Evolutionary conservation across 495 filamentous ascomycete genomes (phyloP).

Genomic region (Amorphotheca resinae): DNA sequence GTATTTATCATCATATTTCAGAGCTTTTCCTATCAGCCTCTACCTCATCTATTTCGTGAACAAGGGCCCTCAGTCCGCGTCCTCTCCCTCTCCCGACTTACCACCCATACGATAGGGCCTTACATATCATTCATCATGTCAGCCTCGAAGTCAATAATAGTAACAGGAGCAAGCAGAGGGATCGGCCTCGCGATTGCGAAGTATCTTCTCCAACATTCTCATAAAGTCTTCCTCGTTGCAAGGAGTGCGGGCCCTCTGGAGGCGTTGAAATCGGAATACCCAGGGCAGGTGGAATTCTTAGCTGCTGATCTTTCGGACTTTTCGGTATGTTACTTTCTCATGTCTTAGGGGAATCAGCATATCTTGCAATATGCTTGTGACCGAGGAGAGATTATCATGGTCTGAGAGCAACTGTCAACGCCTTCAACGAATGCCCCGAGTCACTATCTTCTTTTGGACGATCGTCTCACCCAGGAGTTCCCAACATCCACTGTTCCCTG

Average conservation of each 20-base stretch:
- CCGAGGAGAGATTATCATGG: too few relatives aligned
- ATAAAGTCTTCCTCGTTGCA: conserved; percentile 67
- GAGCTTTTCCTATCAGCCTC: too few relatives aligned
- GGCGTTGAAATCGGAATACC: conserved; percentile 50
- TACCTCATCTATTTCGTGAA: too few relatives aligned
- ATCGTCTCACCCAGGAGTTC: too few relatives aligned
- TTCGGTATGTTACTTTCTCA: conserved; percentile 27
- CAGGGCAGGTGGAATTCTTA: conserved; percentile 55
- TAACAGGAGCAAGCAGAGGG: conserved; percentile 63
- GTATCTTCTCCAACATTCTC: conserved; percentile 50
- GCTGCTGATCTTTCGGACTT: conserved; percentile 62
- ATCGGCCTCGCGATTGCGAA: conserved; percentile 72
- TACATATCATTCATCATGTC: conserved; percentile 13
- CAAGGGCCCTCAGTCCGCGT: too few relatives aligned
- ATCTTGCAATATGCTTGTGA: background rate
- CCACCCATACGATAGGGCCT: too few relatives aligned
- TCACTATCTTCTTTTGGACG: background rate
- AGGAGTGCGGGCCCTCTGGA: conserved; percentile 56
- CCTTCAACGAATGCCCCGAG: too few relatives aligned
- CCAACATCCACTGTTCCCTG: too few relatives aligned
- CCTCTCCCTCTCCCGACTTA: too few relatives aligned
- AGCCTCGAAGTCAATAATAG: conserved; percentile 45
- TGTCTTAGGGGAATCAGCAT: background rate
- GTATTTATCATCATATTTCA: too few relatives aligned
- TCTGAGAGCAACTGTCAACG: too few relatives aligned